Evolutionary conservation across 768 basidiomycete genomes (phyloP).

Genomic region (Austroboletus festivus): DNA sequence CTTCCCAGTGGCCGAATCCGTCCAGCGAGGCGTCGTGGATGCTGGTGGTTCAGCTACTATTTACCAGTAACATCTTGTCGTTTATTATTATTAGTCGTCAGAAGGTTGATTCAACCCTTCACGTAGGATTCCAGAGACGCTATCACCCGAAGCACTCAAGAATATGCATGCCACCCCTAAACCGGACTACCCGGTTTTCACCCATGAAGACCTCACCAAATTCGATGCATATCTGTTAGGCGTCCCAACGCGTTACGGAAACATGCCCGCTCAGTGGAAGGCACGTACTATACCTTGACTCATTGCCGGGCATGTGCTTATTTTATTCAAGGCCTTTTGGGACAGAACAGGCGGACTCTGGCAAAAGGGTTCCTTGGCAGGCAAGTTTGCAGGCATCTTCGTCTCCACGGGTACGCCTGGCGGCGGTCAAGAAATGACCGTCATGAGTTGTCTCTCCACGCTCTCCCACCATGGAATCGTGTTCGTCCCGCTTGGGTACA

Average conservation of each 20-base stretch:
- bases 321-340: conserved; percentile 57
- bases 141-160: conserved; percentile 59
- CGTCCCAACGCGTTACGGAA: conserved; percentile 78
- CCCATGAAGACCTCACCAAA: conserved; percentile 46
- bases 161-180: conserved; percentile 73
- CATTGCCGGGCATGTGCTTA: conserved; percentile 5
- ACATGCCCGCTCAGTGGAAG: conserved; percentile 79
- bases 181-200: conserved; percentile 66
- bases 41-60: conserved; percentile 52
- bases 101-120: not conserved
- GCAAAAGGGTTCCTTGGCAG: conserved; percentile 54
- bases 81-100: not conserved
- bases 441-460: conserved; percentile 49
- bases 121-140: conserved; percentile 75
- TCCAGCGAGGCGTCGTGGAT: conserved; percentile 42
- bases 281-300: conserved; percentile 31
- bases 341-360: conserved; percentile 71
- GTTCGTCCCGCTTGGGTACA: conserved; percentile 72
- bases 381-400: conserved; percentile 76
- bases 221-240: conserved; percentile 78
- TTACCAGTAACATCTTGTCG: conserved; percentile 45
- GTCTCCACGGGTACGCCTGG: conserved; percentile 70
- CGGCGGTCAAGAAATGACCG: conserved; percentile 76
- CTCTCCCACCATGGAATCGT: conserved; percentile 70
- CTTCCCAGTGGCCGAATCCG: conserved; percentile 56